Conservation (phyloP, 2,329 filamentous ascomycete genomes). For the Sarocladium kiliense region DNA sequence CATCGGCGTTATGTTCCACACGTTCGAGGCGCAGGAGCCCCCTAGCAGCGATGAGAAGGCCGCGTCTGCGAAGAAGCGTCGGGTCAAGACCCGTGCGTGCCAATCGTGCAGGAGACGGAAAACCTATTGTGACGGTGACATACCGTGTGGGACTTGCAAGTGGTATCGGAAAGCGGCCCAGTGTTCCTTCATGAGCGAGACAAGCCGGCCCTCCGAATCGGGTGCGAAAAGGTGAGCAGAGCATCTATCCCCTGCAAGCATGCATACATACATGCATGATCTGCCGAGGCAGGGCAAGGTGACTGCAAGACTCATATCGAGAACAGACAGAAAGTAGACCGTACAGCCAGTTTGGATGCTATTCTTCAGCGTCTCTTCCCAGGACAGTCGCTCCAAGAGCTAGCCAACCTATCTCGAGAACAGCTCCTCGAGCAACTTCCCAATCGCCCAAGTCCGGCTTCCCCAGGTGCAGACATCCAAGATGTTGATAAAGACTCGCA, state of each 20-base stretch:
- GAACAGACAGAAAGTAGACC: neutral
- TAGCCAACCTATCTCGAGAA: neutral
- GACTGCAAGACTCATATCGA: neutral
- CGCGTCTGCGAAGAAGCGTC: neutral
- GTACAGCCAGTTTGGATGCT: neutral
- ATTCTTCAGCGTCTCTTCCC: neutral
- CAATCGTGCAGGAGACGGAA: conserved; percentile 1
- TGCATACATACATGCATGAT: no score
- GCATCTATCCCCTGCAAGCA: neutral
- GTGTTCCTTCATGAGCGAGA: neutral
- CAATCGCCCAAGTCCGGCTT: neutral
- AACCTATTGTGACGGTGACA: neutral
- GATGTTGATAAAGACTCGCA: neutral
- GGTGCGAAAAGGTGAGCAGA: neutral
- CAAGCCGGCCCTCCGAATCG: neutral
- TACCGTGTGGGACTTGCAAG: conserved; percentile 1
- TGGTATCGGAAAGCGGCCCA: neutral
- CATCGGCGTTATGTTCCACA: conserved; percentile 1
- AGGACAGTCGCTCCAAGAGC: neutral
- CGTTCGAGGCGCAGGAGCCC: neutral
- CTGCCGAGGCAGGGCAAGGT: no score
- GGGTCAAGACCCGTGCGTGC: neutral
- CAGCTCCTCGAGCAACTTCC: neutral
- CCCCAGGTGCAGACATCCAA: neutral
- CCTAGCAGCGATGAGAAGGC: neutral